A percentile compares a stretch with the other conserved stretches of the same genome.
Evolutionary conservation across 176 grass and related monocot species (phyloP).

Genomic region (Zoysia pacifica): DNA sequence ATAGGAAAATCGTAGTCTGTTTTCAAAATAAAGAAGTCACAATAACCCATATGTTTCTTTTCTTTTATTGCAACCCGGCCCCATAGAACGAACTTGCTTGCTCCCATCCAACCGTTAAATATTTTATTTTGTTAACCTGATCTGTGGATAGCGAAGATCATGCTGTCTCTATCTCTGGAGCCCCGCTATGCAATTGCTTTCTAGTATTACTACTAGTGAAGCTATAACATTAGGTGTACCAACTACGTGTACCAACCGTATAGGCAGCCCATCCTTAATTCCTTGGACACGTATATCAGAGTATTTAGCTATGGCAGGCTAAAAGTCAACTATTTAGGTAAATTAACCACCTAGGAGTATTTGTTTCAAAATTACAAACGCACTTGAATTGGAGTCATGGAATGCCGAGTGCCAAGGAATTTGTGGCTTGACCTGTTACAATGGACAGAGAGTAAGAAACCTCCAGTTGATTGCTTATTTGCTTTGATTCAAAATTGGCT

Average conservation of each 20-base stretch:
- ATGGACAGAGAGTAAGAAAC: constrained; percentile 15
- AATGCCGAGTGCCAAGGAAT: background rate
- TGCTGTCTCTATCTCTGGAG: constrained; percentile 42
- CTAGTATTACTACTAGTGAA: constrained; percentile 37
- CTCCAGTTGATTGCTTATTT: constrained; percentile 5
- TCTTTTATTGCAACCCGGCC: background rate
- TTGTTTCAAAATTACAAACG: no score
- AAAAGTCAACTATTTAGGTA: constrained; percentile 6
- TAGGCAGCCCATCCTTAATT: background rate
- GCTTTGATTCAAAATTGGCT: background rate
- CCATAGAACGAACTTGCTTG: background rate
- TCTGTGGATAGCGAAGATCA: constrained; percentile 16
- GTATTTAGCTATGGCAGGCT: background rate
- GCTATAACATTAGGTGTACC: constrained; percentile 48
- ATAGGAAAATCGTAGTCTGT: background rate
- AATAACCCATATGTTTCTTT: background rate
- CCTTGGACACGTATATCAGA: background rate
- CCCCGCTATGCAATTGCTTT: constrained; percentile 54
- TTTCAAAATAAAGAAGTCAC: background rate
- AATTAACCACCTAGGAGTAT: background rate
- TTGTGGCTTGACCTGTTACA: background rate
- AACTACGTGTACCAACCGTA: constrained; percentile 7
- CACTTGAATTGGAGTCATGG: no score
- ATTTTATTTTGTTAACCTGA: background rate
- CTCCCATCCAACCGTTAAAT: constrained; percentile 34